Evolutionary conservation across 164 flowering plant genomes (phyloP), one percentile per base, ranked within the genome.

Genomic region (Nelumbo lutea): DNA sequence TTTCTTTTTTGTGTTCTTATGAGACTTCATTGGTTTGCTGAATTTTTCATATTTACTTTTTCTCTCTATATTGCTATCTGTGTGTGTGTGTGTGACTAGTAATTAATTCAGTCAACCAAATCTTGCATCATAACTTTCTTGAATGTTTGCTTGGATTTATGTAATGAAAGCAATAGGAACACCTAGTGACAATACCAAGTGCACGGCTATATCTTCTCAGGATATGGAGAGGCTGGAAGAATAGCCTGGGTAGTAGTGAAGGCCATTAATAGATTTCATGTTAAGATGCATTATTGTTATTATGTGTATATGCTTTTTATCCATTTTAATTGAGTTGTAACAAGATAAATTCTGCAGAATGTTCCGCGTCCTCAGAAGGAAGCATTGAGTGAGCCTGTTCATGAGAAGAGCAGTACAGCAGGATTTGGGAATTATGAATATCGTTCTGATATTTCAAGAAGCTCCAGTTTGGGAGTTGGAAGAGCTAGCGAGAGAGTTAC

Each of bases 341-440:
- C 14, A 0, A 3, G 14, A 9, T 11, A 53, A 9, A 10, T 53
- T 53, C 14, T 53, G 57, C 15, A 53, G 57, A 83, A 66, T 15
- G 57, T 76, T 65, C 86, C 84, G 79, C 90, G 59, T 74, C 44
- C 83, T 48, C 83, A 70, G 13, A 83, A 81, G 74, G 86, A 83
- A 46, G 68, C 76, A 47, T 70, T 67, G 59, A 72, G 60, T 73
- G 93, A 84, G 42, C 66, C 83, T 70, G 67, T 77, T 69, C 82
- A 55, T 70, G 86, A 81, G 67, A 90, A 86, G 77, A 84, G 55
- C 40, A 64, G 71, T 13, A 70, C 76, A 72, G 62, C 78, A 11
- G 69, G 74, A 50, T 84, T 77, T 79, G 85, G 79, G 39, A 89
- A 85, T 62, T 70, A 79, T 75, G 89, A 82, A 4, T 82, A 72